Evolutionary conservation across 768 basidiomycete species (phyloP), one percentile per base, ranked within the genome.

Genomic region (Kwoniella dejecticola): DNA sequence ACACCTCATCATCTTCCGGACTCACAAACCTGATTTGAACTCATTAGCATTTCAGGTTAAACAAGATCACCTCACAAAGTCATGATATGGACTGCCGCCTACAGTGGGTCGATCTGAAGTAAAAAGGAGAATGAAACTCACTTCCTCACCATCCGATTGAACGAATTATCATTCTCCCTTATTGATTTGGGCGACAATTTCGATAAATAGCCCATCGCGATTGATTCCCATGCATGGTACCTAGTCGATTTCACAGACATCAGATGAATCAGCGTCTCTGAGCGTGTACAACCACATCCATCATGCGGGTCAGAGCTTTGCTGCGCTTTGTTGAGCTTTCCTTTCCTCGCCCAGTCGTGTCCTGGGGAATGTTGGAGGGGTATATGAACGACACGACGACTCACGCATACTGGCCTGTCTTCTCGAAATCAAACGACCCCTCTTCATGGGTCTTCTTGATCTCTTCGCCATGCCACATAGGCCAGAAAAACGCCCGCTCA

Each of bases 191-290:
- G 79, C 13, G 69, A 70, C 17, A 80, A 62, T 6, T 69, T 69
- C 1, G 52, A 31, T 7, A 80, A 66, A 60, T 77, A 80, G 30
- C 62, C 63, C 77, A 78, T 79, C 17, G 79, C 79, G 29, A 80
- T 58, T 6, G 67, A 72, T 66, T 80, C 79, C 79, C 79, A 80
- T 2, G 79, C 73, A 58, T 80, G 79, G 63, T 80, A 80, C 27
- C 79, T 79, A 48, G 12, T n/a, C 1, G 53, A 68, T 42, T 33
- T 17, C 19, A 38, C 36, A 38, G 52, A 64, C 36, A 26, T n/a
- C 13, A 57, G 41, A 26, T 21, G 26, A 27, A 55, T 54, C 36
- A 40, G 33, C 27, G 10, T 15, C n/a, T n/a, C n/a, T n/a, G n/a
- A n/a, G n/a, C n/a, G n/a, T n/a, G n/a, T n/a, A n/a, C n/a, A n/a